Base-by-base conservation (phyloP, 768 basidiomycete genomes). In the Nidularia pulvinata region DNA sequence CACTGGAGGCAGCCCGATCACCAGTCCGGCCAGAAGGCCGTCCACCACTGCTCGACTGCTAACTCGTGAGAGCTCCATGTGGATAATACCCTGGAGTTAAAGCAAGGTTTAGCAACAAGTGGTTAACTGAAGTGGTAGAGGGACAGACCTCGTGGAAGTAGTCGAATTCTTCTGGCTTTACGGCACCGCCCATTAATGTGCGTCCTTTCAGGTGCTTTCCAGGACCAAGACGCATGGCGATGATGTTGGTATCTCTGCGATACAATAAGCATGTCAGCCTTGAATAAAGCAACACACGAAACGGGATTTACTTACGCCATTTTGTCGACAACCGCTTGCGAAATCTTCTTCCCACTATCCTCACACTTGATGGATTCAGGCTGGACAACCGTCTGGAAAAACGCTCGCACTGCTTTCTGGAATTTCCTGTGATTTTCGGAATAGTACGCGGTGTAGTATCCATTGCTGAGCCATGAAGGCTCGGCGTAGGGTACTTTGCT, bases 151-250 rank as follows among this genome's bases (percentile, higher is more conserved):
- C 95, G 63, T 97, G 89, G 79, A 98, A 98, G 64, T 95, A 95
- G 68, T 97, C 92, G 61, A 90, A 98, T 59, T 95, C 88, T 63
- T 92, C 91, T 4, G 89, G 85, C 49, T 82, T 83, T 45, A 92
- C 79, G 16, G 84, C 68, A 9, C 93, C 93, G 30, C 84, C 88
- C 70, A 94, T 84, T 1, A 97, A 71, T 9, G 74, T 82, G 37
- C 83, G 79, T 0, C 94, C 93, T 64, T 89, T 74, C 19, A 97
- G 80, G 64, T 95, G 92, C 67, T 92, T 91, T 16, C 91, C 92
- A 2, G 93, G 94, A 1, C 95, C 95, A 50, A 95, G 78, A 4
- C 94, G 84, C 93, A 97, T 95, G 6, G 91, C 87, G 49, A 92
- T 85, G 43, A 95, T 76, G 67, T 93, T 89, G 54, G 78, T 70